Evolutionary conservation across 78 protist genomes (phyloP).

Genomic region (Dictyostelium intermedium): DNA sequence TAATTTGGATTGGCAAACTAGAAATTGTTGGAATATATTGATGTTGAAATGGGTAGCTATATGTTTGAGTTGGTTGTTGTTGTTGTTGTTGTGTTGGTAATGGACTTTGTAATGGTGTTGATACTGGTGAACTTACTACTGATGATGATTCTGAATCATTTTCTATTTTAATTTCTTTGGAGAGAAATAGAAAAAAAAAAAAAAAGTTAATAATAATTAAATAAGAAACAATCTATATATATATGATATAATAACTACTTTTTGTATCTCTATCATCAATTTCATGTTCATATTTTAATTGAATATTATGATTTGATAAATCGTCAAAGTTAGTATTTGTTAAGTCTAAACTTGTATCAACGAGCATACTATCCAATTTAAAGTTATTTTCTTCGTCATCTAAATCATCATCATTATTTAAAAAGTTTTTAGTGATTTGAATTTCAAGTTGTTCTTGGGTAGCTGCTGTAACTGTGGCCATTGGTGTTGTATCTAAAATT

Average conservation of each 20-base stretch:
- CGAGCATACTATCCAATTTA: background rate
- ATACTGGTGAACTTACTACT: slow-evolving; percentile 4
- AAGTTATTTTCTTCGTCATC: background rate
- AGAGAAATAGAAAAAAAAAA: no score
- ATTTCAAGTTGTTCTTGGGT: background rate
- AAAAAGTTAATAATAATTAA: background rate
- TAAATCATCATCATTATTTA: background rate
- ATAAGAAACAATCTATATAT: background rate
- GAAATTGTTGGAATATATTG: background rate
- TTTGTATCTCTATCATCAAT: background rate
- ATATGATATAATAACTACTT: background rate
- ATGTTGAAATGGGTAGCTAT: background rate
- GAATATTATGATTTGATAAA: background rate
- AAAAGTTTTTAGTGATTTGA: background rate
- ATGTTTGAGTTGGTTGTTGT: background rate
- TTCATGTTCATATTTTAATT: background rate
- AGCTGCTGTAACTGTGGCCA: background rate
- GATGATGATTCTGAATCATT: background rate
- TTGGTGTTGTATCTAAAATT: background rate
- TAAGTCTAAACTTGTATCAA: background rate
- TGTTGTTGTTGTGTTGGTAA: background rate
- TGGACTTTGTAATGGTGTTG: background rate
- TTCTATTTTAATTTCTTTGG: background rate
- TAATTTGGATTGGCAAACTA: slow-evolving; percentile 7
- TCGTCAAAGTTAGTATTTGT: background rate